Conservation (phyloP, 768 basidiomycete genomes). For the Termitomyces sp. region DNA sequence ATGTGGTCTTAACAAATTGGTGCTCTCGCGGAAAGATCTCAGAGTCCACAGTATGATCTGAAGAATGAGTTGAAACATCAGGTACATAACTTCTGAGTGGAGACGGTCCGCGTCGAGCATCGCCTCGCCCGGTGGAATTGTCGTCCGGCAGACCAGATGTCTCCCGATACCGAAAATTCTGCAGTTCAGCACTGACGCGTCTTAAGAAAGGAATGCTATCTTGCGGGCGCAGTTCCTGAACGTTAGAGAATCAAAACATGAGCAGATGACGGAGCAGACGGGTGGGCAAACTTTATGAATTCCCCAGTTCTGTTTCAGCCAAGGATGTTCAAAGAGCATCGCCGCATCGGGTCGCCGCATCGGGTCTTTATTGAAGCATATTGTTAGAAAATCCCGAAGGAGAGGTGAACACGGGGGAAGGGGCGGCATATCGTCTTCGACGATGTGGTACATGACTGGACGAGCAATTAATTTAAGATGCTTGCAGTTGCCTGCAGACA, state of each 20-base stretch:
- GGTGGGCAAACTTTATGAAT: slow-evolving; percentile 57
- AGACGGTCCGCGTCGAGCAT: slow-evolving; percentile 24
- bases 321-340: slow-evolving; percentile 82
- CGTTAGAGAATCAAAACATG: background rate
- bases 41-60: slow-evolving; percentile 29
- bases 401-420: slow-evolving; percentile 74
- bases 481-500: slow-evolving; percentile 3
- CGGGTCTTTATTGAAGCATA: slow-evolving; percentile 91
- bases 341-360: slow-evolving; percentile 77
- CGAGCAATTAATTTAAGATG: slow-evolving; percentile 3
- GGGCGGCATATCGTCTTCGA: slow-evolving; percentile 88
- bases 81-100: slow-evolving; percentile 35
- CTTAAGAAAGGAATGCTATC: slow-evolving; percentile 95
- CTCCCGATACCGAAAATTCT: slow-evolving; percentile 57
- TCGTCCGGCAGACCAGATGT: slow-evolving; percentile 35
- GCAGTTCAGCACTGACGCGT: slow-evolving; percentile 82
- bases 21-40: slow-evolving; percentile 68
- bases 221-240: slow-evolving; percentile 77
- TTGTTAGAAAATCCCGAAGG: slow-evolving; percentile 72
- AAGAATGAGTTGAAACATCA: slow-evolving; percentile 27
- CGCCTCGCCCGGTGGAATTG: slow-evolving; percentile 23
- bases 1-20: slow-evolving; percentile 86
- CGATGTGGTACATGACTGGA: slow-evolving; percentile 92
- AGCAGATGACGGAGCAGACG: background rate
- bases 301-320: slow-evolving; percentile 80